Base-by-base conservation (phyloP, 1,139 yeast genomes). In the Geotrichum klebahnii region DNA sequence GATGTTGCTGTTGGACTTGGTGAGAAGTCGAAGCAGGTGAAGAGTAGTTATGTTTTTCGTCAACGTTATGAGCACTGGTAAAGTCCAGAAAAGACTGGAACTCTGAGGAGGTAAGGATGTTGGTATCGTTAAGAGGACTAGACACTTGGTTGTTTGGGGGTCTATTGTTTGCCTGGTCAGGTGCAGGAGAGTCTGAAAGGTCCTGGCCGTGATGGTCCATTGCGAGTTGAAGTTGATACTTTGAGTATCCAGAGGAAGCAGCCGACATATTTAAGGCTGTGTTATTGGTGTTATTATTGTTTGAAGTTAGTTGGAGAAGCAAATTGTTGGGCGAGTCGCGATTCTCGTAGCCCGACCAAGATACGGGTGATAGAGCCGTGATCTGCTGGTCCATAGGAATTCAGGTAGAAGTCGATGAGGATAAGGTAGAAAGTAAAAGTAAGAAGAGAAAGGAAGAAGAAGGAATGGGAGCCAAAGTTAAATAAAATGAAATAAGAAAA, bases 31-130 rank as follows among this genome's bases (percentile, higher is more conserved):
- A n/a, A n/a, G n/a, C n/a, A n/a, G 24, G 31, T 8, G 31, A 12
- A 26, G 31, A 12, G n/a, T n/a, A n/a, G n/a, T n/a, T n/a, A n/a
- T n/a, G n/a, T n/a, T n/a, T n/a, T n/a, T n/a, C n/a, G n/a, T n/a
- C n/a, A n/a, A 26, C 32, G 20, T 4, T 22, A 22, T 22, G 32
- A n/a, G 37, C 17, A 24, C 35, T 17, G 5, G 37, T 42, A 26
- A 43, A 43, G 22, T 43, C 46, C n/a, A 43, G 40, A 35, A 43
- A 43, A 10, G 46, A 34, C 40, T 43, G 46, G 14, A 35, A 35
- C 35, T 43, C 46, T 10, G 26, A n/a, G n/a, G 40, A 12, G 19
- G 34, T 31, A 16, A 43, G 28, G 33, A 33, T n/a, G 29, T 19
- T 35, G 9, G 16, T 9, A 23, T 43, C 46, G 26, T 40, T 40